These are phyloP conservation scores for Lobosporangium transversale DNA, from an alignment of 192 early-diverging fungal species.

Conservation along the genomic window DNA sequence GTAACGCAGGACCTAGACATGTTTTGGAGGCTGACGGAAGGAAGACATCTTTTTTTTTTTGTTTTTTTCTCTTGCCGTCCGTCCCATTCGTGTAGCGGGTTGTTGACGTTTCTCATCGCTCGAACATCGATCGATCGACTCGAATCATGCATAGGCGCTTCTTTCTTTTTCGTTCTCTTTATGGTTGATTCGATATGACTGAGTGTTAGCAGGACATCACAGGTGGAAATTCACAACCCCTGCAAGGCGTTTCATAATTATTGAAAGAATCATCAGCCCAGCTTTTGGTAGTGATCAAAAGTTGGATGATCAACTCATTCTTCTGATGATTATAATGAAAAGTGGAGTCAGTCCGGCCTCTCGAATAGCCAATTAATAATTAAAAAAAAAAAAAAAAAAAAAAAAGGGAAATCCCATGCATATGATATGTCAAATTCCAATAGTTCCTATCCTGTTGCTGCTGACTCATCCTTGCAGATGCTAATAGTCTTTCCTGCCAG, in stretches of 20 bases:
- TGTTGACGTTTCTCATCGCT: background rate
- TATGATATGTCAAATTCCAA: no score
- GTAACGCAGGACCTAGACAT: constrained; percentile 41
- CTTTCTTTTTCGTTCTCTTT: constrained; percentile 13
- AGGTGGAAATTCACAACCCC: constrained; percentile 7
- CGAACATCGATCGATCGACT: constrained; percentile 28
- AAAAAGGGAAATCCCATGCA: no score
- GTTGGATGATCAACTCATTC: no score
- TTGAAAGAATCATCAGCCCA: background rate
- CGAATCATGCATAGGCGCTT: constrained; percentile 1
- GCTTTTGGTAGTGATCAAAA: no score
- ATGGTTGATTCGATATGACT: constrained; percentile 32
- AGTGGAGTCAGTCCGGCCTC: no score
- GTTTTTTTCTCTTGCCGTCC: constrained; percentile 19
- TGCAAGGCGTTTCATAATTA: background rate
- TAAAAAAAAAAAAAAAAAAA: no score
- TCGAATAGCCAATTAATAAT: no score
- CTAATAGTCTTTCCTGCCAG: no score
- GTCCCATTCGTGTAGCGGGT: background rate
- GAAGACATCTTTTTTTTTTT: constrained; percentile 5
- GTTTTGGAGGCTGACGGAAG: constrained; percentile 8
- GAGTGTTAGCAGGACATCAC: constrained; percentile 41
- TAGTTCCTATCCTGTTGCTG: no score
- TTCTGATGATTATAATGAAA: no score
- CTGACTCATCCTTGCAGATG: no score